Conservation (phyloP, 768 basidiomycete species). For the Tulasnella calospora region DNA sequence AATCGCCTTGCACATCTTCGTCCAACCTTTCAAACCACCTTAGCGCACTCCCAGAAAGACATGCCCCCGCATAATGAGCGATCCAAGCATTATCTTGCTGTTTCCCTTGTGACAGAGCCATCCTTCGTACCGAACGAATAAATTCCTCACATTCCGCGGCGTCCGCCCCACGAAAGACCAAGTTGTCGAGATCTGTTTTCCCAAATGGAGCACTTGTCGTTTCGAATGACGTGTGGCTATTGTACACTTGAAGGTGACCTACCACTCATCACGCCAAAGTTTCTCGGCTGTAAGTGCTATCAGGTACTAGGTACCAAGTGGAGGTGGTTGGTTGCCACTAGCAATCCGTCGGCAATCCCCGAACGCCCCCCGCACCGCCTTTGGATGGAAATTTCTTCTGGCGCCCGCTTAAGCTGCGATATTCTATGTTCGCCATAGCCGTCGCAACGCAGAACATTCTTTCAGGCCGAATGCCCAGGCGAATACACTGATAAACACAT, state of each 20-base stretch:
- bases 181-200: background rate
- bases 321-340: background rate
- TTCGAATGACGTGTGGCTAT: background rate
- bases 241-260: background rate
- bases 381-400: background rate
- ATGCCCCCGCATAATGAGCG: background rate
- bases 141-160: conserved; percentile 1
- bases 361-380: background rate
- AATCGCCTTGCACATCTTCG: background rate
- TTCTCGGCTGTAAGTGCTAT: background rate
- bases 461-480: no score
- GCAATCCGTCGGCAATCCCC: background rate
- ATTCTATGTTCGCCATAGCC: no score
- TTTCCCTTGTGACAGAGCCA: background rate
- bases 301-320: background rate
- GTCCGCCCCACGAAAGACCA: background rate
- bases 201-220: background rate
- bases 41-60: background rate
- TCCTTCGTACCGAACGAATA: background rate
- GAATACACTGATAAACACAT: no score
- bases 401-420: no score
- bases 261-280: background rate
- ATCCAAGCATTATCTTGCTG: conserved; percentile 1
- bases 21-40: conserved; percentile 5
- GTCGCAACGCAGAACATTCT: no score